Percentiles rank a stretch among this genome's conserved stretches.
Evolutionary conservation across 192 early-diverging fungal genomes (phyloP).

Genomic region (Mortierella claussenii): DNA sequence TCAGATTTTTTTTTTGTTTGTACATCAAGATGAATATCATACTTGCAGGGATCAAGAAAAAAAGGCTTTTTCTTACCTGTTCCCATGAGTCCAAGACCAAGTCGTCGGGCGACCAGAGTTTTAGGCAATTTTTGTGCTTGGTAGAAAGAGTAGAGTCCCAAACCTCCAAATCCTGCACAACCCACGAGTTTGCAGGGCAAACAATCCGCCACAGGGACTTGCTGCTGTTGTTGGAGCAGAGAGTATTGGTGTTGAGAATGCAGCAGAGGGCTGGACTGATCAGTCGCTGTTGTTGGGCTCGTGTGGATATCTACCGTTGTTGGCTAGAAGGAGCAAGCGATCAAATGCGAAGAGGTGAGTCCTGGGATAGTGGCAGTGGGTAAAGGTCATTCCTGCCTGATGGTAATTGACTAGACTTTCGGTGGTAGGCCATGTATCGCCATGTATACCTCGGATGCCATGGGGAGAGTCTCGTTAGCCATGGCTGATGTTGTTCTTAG

Average conservation of each 20-base stretch:
- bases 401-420: too few species aligned
- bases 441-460: conserved; percentile 15
- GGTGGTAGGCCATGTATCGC: too few species aligned
- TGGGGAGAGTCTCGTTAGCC: conserved; percentile 17
- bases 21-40: too few species aligned
- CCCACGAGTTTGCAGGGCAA: conserved; percentile 44
- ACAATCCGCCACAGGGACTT: conserved; percentile 27
- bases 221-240: conserved; percentile 22
- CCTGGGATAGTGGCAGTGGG: too few species aligned
- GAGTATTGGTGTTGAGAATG: too few species aligned
- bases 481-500: not conserved
- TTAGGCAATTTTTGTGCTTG: conserved; percentile 47
- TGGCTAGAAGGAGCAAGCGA: too few species aligned
- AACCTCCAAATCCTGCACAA: conserved; percentile 35
- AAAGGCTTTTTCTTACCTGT: conserved; percentile 12
- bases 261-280: too few species aligned
- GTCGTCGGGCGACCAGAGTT: conserved; percentile 17
- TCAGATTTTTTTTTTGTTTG: not conserved
- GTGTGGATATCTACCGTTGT: too few species aligned
- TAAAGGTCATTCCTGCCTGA: too few species aligned
- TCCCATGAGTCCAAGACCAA: conserved; percentile 37
- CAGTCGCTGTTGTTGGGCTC: too few species aligned
- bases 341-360: too few species aligned
- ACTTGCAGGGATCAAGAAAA: too few species aligned
- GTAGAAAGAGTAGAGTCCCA: conserved; percentile 46